Percentiles rank a stretch among this genome's conserved stretches.
Evolutionary conservation across 192 early-diverging fungal species (phyloP).

Genomic region (Rhizoclosmatium sp.): DNA sequence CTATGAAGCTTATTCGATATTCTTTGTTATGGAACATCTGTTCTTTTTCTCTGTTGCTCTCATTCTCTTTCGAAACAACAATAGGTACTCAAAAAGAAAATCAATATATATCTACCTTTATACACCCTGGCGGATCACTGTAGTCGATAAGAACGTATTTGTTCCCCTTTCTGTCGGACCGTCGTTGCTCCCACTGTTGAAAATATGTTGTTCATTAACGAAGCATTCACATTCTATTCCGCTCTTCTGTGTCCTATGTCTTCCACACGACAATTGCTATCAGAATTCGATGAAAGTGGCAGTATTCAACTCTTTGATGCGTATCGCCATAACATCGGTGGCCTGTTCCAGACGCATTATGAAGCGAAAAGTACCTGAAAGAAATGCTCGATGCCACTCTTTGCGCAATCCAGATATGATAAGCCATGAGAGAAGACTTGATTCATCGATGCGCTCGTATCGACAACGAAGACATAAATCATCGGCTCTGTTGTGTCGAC

Average conservation of each 20-base stretch:
- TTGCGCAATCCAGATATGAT: conserved; percentile 75
- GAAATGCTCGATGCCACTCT: conserved; percentile 79
- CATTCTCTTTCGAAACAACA: not conserved
- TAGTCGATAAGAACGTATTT: conserved; percentile 84
- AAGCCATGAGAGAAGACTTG: conserved; percentile 63
- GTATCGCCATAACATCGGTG: no score
- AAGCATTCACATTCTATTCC: not conserved
- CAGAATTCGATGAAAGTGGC: no score
- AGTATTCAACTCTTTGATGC: no score
- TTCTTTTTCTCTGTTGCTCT: not conserved
- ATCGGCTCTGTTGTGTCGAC: conserved; percentile 19
- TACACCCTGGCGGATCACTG: conserved; percentile 50
- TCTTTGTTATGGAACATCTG: not conserved
- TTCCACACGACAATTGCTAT: no score
- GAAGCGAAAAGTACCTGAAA: conserved; percentile 55
- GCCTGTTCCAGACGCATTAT: no score
- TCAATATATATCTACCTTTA: conserved; percentile 55
- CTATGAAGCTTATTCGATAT: conserved; percentile 30
- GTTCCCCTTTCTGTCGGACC: conserved; percentile 60
- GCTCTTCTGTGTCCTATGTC: no score
- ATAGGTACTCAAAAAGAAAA: conserved; percentile 1
- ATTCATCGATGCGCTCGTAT: conserved; percentile 88
- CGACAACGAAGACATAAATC: conserved; percentile 76
- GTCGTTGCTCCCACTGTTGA: conserved; percentile 45
- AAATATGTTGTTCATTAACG: not conserved